Percentiles rank a stretch among this genome's conserved stretches.
phyloP scores from a whole-genome alignment of 345 rosid genomes.

The Dimocarpus longan region DNA sequence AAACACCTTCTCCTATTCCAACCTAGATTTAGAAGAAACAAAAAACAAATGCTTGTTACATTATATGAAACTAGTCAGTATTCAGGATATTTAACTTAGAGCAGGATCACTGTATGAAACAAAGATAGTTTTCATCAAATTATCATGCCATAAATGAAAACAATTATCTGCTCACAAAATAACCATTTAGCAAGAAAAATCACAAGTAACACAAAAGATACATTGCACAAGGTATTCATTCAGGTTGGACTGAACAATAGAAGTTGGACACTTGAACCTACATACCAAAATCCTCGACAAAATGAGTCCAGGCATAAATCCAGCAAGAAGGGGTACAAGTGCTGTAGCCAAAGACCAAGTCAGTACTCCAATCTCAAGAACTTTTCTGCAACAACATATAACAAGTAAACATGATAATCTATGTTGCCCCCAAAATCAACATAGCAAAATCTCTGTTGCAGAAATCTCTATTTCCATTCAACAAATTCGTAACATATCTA shows the following conservation, averaged over 20 bases:
- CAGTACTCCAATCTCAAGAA: slow-evolving; percentile 83
- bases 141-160: slow-evolving; percentile 8
- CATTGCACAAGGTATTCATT: slow-evolving; percentile 11
- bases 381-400: slow-evolving; percentile 54
- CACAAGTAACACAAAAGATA: not conserved
- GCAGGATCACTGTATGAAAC: slow-evolving; percentile 10
- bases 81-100: not conserved
- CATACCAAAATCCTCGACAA: slow-evolving; percentile 79
- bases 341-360: slow-evolving; percentile 90
- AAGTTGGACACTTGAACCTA: not conserved
- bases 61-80: not conserved
- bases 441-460: not conserved
- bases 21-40: slow-evolving; percentile 54
- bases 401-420: not conserved
- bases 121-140: not conserved
- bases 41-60: slow-evolving; percentile 7
- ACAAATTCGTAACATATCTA: too few species aligned
- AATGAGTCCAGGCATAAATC: slow-evolving; percentile 87
- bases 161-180: not conserved
- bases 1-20: slow-evolving; percentile 98
- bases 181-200: not conserved
- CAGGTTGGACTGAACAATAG: not conserved
- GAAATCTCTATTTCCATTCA: not conserved
- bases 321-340: slow-evolving; percentile 81
- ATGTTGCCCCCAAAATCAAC: not conserved